These are phyloP conservation scores for Aotearoamyces nothofagi DNA, from an alignment of 2,329 filamentous ascomycete species.

Conservation along the genomic window DNA sequence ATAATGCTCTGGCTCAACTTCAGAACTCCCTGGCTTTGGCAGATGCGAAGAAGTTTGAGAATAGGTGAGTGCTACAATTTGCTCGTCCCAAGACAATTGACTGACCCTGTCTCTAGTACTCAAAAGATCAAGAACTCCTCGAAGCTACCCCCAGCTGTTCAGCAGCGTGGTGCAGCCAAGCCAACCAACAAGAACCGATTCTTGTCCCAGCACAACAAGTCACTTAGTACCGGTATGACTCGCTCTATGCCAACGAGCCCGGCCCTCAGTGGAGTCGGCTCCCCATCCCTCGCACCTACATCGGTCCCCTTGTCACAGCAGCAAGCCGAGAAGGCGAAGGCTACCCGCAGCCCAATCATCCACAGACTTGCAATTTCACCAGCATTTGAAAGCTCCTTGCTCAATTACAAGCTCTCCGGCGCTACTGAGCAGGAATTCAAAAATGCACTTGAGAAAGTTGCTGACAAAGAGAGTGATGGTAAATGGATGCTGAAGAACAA, in stretches of 20 bases:
- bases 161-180: constrained; percentile 11
- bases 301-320: constrained; percentile 35
- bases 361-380: constrained; percentile 44
- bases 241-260: constrained; percentile 37
- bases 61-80: constrained; percentile 30
- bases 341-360: constrained; percentile 35
- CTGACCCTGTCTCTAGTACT: constrained; percentile 23
- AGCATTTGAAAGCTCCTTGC: constrained; percentile 31
- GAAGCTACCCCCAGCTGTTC: constrained; percentile 9
- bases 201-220: constrained; percentile 10
- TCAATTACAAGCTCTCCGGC: constrained; percentile 32
- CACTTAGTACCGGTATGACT: constrained; percentile 10
- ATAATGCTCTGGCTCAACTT: constrained; percentile 34
- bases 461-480: constrained; percentile 32
- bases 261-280: constrained; percentile 35
- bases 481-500: constrained; percentile 40
- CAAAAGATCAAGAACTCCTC: constrained; percentile 21
- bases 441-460: constrained; percentile 40
- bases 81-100: too few species aligned
- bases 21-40: constrained; percentile 28
- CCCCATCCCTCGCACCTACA: constrained; percentile 34
- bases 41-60: constrained; percentile 29
- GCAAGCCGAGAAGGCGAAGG: constrained; percentile 35
- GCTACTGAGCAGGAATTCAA: constrained; percentile 33
- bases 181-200: constrained; percentile 13